A percentile compares a stretch with the other conserved stretches of the same genome.
These are phyloP conservation scores for Aspergillus chevalieri DNA, from an alignment of 2,329 filamentous ascomycete genomes.

Conservation along the genomic window DNA sequence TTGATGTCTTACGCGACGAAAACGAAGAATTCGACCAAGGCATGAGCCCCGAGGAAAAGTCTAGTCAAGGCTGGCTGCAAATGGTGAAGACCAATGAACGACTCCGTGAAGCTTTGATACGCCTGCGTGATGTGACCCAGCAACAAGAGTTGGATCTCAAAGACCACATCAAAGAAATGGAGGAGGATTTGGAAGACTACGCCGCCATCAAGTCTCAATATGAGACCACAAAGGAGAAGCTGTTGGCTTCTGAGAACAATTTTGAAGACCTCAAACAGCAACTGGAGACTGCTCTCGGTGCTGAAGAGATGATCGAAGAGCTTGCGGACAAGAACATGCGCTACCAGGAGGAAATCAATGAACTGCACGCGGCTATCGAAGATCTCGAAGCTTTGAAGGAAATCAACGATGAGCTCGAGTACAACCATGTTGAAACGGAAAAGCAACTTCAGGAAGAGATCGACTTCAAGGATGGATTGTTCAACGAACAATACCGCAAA, in stretches of 20 bases:
- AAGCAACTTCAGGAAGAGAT: slow-evolving; percentile 93
- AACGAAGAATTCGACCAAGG: slow-evolving; percentile 76
- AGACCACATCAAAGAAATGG: slow-evolving; percentile 66
- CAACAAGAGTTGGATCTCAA: slow-evolving; percentile 76
- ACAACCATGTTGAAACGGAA: slow-evolving; percentile 86
- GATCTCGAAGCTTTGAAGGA: slow-evolving; percentile 87
- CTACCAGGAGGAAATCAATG: slow-evolving; percentile 74
- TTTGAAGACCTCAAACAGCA: slow-evolving; percentile 85
- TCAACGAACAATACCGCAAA: slow-evolving; percentile 72
- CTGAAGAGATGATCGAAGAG: slow-evolving; percentile 91
- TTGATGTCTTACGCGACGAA: slow-evolving; percentile 80
- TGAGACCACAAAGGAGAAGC: slow-evolving; percentile 63
- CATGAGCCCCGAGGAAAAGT: slow-evolving; percentile 81
- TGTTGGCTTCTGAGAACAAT: slow-evolving; percentile 65
- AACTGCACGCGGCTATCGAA: slow-evolving; percentile 73
- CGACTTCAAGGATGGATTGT: slow-evolving; percentile 76
- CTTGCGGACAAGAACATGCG: slow-evolving; percentile 80
- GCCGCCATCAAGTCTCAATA: slow-evolving; percentile 62
- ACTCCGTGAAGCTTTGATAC: slow-evolving; percentile 74
- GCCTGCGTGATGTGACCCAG: slow-evolving; percentile 78
- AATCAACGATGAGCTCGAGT: slow-evolving; percentile 87
- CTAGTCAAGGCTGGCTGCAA: slow-evolving; percentile 81
- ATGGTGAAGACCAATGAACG: slow-evolving; percentile 88
- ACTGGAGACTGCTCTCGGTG: slow-evolving; percentile 78
- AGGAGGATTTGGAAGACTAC: slow-evolving; percentile 66